Percentiles rank a stretch among this genome's conserved stretches.
Conservation (phyloP, 2,329 filamentous ascomycete species). For the Penicillium occitanis region DNA sequence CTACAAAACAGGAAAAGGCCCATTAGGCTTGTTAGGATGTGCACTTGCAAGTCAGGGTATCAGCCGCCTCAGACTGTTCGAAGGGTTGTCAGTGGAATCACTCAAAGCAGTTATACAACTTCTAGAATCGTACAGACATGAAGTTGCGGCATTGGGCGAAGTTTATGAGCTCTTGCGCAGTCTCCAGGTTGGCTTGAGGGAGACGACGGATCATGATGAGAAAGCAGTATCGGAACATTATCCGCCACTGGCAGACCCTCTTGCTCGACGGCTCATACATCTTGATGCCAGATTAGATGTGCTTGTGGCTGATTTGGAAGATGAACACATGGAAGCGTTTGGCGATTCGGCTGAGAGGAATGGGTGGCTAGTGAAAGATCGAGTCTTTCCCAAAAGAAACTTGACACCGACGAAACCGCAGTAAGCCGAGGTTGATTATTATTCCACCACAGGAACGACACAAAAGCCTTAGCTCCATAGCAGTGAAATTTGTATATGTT, state of each 20-base stretch:
- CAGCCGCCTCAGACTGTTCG: constrained; percentile 26
- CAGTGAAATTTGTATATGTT: not conserved
- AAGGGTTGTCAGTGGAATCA: constrained; percentile 23
- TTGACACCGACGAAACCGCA: not conserved
- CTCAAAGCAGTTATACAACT: constrained; percentile 26
- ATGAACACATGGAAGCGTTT: constrained; percentile 56
- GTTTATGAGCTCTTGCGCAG: constrained; percentile 24
- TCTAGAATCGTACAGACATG: constrained; percentile 26
- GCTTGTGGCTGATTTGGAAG: constrained; percentile 43
- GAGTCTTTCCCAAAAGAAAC: constrained; percentile 11
- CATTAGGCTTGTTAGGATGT: constrained; percentile 21
- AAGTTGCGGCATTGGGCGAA: constrained; percentile 23
- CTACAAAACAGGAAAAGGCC: constrained; percentile 8
- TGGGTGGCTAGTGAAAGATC: constrained; percentile 19
- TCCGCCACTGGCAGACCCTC: constrained; percentile 23
- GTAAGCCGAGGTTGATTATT: not conserved
- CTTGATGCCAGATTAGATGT: constrained; percentile 26
- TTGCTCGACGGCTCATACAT: constrained; percentile 23
- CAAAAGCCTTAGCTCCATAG: not conserved
- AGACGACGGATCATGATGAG: constrained; percentile 13
- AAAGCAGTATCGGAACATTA: constrained; percentile 21
- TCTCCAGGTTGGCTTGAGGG: constrained; percentile 23
- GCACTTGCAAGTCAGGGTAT: constrained; percentile 24
- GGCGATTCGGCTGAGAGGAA: constrained; percentile 39
- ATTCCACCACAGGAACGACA: not conserved